Evolutionary conservation across 495 filamentous ascomycete genomes (phyloP), one percentile per base, ranked within the genome.

Genomic region (Darksidea phi): DNA sequence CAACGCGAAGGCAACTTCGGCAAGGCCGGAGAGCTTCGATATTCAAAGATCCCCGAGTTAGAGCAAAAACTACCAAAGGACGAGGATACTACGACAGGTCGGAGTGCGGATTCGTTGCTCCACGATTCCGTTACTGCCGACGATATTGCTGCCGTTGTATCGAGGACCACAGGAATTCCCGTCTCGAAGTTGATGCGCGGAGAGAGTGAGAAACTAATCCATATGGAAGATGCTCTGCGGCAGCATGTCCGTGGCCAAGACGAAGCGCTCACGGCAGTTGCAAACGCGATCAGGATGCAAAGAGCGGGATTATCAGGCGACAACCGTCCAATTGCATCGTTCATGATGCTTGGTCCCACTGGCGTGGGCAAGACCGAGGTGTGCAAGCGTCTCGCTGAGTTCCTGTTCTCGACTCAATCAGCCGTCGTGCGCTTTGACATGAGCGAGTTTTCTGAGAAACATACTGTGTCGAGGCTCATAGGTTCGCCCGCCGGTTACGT

Each of bases 331-430:
- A 77, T 95, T 8, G 94, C 93, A 1, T 91, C 86, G 6, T 97
- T 97, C 80, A 96, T 97, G 88, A 97, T 97, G 79, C 81, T 97
- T 17, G 94, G 94, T 0, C 94, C 94, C 6, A 98, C 94, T 13
- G 93, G 94, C 64, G 93, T 97, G 26, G 94, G 94, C 50, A 98
- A 98, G 74, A 98, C 93, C 1, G 94, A 97, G 66, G 81, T 97
- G 5, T 96, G 91, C 80, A 98, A 98, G 81, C 92, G 91, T 64
- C 87, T 98, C 70, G 94, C 93, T 47, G 79, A 80, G 60, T 96
- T 96, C 79, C 77, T 98, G 21, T 98, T 98, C 74, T 91, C 88
- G 0, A 96, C 90, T 2, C 90, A 96, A 67, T 81, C 80, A 42
- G 92, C 94, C 5, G 92, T 98, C 25, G 84, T 94, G 20, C 80